A percentile compares a stretch with the other conserved stretches of the same genome.
Conservation (phyloP, 352 stramenopile species). For the Phytophthora pinifolia region DNA sequence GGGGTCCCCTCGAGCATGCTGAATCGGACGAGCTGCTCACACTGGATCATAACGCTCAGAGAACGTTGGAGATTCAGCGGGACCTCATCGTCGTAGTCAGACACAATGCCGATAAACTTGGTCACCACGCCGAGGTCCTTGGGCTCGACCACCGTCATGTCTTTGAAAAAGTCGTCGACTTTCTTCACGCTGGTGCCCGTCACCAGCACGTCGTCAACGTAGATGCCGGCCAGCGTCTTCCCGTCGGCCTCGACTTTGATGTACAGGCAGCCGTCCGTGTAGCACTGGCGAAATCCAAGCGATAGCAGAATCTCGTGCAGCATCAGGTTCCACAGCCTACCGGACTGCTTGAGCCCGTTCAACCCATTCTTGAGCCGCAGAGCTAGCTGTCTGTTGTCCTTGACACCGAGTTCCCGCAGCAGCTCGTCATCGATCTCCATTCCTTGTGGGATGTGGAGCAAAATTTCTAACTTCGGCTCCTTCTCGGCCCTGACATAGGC, state of each 20-base stretch:
- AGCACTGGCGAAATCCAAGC: slow-evolving; percentile 8
- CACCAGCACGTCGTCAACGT: slow-evolving; percentile 35
- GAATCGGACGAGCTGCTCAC: no score
- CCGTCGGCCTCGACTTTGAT: slow-evolving; percentile 5
- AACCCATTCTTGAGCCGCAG: slow-evolving; percentile 25
- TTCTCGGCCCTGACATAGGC: slow-evolving; percentile 31
- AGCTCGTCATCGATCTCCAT: slow-evolving; percentile 18
- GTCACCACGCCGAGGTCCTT: no score
- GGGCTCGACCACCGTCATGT: no score
- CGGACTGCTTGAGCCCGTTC: slow-evolving; percentile 31
- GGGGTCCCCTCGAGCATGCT: no score
- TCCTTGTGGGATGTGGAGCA: slow-evolving; percentile 21
- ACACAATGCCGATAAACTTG: no score
- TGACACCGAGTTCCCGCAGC: slow-evolving; percentile 5
- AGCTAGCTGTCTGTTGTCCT: slow-evolving; percentile 6
- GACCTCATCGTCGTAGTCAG: no score
- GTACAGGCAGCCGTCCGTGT: slow-evolving; percentile 36
- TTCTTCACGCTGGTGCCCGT: slow-evolving; percentile 11
- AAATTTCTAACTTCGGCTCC: slow-evolving; percentile 23
- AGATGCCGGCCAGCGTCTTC: slow-evolving; percentile 6
- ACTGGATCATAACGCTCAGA: no score
- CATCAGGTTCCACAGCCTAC: slow-evolving; percentile 7
- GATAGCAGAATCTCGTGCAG: slow-evolving; percentile 4
- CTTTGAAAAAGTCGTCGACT: no score
- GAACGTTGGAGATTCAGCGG: no score